Evolutionary conservation across 164 flowering plant genomes (phyloP).

Genomic region (Macadamia integrifolia): DNA sequence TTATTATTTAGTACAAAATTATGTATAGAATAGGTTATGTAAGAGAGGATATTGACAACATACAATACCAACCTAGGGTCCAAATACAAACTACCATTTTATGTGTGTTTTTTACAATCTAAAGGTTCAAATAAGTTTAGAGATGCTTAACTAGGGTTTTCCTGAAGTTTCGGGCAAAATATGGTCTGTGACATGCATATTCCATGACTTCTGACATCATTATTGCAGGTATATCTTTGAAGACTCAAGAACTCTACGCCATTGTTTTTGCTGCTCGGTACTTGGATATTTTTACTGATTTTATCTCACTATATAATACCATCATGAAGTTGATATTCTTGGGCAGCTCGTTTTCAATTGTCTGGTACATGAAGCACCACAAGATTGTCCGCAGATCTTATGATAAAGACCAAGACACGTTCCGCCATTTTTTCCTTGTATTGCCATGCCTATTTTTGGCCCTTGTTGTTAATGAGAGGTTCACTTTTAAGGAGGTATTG

Average conservation of each 20-base stretch:
- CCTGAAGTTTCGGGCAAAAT: background rate
- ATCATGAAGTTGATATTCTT: conserved; percentile 82
- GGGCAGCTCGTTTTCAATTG: conserved; percentile 90
- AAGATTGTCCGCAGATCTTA: conserved; percentile 83
- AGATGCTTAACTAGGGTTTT: background rate
- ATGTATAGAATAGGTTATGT: too few relatives aligned
- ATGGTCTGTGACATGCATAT: background rate
- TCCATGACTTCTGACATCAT: background rate
- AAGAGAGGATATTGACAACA: too few relatives aligned
- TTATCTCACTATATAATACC: conserved; percentile 70
- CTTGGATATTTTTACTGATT: conserved; percentile 79
- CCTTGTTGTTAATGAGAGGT: conserved; percentile 64
- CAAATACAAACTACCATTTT: too few relatives aligned
- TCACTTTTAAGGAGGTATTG: conserved; percentile 75
- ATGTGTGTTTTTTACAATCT: too few relatives aligned
- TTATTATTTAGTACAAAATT: too few relatives aligned
- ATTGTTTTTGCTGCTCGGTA: conserved; percentile 82
- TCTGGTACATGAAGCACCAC: conserved; percentile 90
- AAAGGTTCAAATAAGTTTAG: too few relatives aligned
- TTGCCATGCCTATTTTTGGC: conserved; percentile 76
- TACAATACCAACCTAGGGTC: too few relatives aligned
- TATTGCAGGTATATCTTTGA: conserved; percentile 78
- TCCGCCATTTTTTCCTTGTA: conserved; percentile 66
- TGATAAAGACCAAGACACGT: conserved; percentile 90
- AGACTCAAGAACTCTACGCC: conserved; percentile 92